Evolutionary conservation across 208 protist genomes (phyloP).

Genomic region (Trypanosoma congolense): DNA sequence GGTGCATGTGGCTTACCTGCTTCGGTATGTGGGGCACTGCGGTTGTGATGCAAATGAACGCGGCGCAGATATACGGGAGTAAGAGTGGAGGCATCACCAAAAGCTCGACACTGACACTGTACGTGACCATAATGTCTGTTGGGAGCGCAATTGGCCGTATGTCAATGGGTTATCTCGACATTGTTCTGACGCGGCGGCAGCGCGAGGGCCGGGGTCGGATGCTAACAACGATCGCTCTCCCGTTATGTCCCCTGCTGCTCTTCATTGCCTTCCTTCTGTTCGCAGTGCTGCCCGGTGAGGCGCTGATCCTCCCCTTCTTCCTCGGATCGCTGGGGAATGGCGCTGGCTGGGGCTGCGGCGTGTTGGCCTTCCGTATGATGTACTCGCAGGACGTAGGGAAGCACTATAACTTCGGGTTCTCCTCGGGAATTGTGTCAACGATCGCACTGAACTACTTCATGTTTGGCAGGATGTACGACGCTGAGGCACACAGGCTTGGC

Average conservation of each 20-base stretch:
- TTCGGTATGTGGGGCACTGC: slow-evolving; percentile 73
- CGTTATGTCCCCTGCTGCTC: slow-evolving; percentile 29
- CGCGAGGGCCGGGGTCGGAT: slow-evolving; percentile 24
- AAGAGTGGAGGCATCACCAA: slow-evolving; percentile 43
- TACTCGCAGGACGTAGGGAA: slow-evolving; percentile 73
- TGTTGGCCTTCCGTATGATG: slow-evolving; percentile 53
- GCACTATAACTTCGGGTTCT: slow-evolving; percentile 83
- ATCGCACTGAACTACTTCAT: slow-evolving; percentile 76
- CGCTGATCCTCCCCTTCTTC: slow-evolving; percentile 56
- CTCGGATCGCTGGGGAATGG: slow-evolving; percentile 58
- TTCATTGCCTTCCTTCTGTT: slow-evolving; percentile 54
- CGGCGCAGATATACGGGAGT: slow-evolving; percentile 66
- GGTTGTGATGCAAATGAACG: slow-evolving; percentile 71
- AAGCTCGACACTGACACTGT: slow-evolving; percentile 35
- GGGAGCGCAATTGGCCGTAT: slow-evolving; percentile 70
- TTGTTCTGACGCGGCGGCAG: slow-evolving; percentile 36
- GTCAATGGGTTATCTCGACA: slow-evolving; percentile 43
- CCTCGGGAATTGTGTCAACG: slow-evolving; percentile 53
- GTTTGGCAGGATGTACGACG: slow-evolving; percentile 77
- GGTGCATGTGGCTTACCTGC: slow-evolving; percentile 61
- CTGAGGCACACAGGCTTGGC: slow-evolving; percentile 25
- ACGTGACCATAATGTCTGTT: slow-evolving; percentile 59
- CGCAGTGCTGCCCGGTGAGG: slow-evolving; percentile 36
- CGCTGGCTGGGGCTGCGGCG: slow-evolving; percentile 52
- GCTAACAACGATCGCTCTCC: slow-evolving; percentile 50